These are phyloP conservation scores for Myotisia sp. DNA, from an alignment of 2,329 filamentous ascomycete species.

Conservation along the genomic window DNA sequence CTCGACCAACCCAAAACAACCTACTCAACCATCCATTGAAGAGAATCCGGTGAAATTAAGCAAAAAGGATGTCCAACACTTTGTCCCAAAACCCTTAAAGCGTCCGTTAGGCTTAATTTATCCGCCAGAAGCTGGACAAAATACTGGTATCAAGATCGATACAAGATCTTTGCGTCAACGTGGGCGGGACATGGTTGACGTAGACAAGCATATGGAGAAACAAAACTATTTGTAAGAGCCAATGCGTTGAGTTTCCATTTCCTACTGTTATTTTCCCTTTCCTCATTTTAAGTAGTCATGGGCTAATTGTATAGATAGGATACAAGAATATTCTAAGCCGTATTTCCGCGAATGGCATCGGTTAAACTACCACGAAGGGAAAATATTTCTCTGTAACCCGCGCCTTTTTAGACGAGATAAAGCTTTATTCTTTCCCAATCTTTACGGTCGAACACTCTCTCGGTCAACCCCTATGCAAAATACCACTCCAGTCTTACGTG, in stretches of 20 bases:
- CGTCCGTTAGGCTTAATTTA: conserved; percentile 70
- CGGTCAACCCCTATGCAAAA: conserved; percentile 44
- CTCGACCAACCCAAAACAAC: neutral
- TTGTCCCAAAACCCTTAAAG: conserved; percentile 29
- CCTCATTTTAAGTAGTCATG: too few relatives aligned
- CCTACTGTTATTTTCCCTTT: conserved; percentile 6
- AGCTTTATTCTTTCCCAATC: conserved; percentile 86
- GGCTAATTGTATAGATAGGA: too few relatives aligned
- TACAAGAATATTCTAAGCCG: conserved; percentile 62
- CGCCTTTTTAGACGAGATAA: conserved; percentile 69
- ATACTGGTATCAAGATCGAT: conserved; percentile 67
- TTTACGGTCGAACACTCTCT: conserved; percentile 63
- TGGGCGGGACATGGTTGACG: conserved; percentile 67
- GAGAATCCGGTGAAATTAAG: conserved; percentile 1
- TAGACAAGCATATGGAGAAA: conserved; percentile 65
- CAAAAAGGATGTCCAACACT: conserved; percentile 3
- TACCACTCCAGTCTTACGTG: conserved; percentile 61
- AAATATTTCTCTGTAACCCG: conserved; percentile 76
- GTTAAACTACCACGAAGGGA: conserved; percentile 67
- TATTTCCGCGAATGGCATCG: conserved; percentile 96
- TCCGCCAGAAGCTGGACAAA: conserved; percentile 64
- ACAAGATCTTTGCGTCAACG: conserved; percentile 51
- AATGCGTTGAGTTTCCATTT: neutral
- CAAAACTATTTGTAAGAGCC: conserved; percentile 54
- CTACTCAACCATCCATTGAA: conserved; percentile 1